Conservation (phyloP, 2,329 filamentous ascomycete genomes). For the Neospermospora avenae region DNA sequence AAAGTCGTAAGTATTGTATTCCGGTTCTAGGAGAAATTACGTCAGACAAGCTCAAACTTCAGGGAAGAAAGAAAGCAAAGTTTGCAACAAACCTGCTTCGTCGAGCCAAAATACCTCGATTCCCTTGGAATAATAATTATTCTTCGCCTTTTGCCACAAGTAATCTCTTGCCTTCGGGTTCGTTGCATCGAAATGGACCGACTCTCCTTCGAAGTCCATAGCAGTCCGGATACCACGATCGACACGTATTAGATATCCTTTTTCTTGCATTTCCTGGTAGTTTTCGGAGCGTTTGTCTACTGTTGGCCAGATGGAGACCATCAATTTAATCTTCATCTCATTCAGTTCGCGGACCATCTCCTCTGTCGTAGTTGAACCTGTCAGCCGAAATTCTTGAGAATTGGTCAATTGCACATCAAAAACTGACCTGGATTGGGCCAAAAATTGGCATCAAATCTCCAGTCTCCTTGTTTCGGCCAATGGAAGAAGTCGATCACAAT, state of each 20-base stretch:
- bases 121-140: slow-evolving; percentile 60
- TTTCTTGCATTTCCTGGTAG: slow-evolving; percentile 58
- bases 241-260: slow-evolving; percentile 56
- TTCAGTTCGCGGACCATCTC: slow-evolving; percentile 62
- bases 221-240: slow-evolving; percentile 57
- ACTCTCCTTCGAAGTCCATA: slow-evolving; percentile 58
- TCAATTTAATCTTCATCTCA: slow-evolving; percentile 57
- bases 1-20: slow-evolving; percentile 63
- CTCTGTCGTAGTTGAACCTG: slow-evolving; percentile 35
- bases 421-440: slow-evolving; percentile 57
- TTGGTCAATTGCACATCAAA: neutral
- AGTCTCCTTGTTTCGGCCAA: slow-evolving; percentile 64
- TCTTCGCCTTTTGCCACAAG: slow-evolving; percentile 56
- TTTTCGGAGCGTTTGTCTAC: slow-evolving; percentile 58
- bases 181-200: slow-evolving; percentile 61
- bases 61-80: too few relatives aligned
- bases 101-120: slow-evolving; percentile 67
- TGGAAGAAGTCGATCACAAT: slow-evolving; percentile 68
- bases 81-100: slow-evolving; percentile 44
- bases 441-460: slow-evolving; percentile 61
- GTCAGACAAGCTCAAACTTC: neutral
- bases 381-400: neutral
- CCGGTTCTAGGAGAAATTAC: slow-evolving; percentile 47
- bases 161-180: slow-evolving; percentile 56
- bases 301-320: slow-evolving; percentile 69